Conservation (phyloP, 148 eudicot genomes). For the Euryodendron excelsum region DNA sequence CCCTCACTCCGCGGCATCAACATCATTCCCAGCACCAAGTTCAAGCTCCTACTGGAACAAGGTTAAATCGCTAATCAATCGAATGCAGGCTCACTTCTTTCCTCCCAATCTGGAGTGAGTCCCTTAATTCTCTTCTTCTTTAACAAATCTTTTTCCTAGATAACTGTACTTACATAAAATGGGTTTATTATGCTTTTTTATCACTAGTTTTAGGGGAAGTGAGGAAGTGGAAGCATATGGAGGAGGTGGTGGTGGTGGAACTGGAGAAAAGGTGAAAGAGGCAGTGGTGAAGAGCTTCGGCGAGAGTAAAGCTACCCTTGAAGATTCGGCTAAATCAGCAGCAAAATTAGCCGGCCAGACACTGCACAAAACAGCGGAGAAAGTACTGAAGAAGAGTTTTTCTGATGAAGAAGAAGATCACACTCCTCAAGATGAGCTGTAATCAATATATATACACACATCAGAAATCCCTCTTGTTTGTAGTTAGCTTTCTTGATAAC, state of each 20-base stretch:
- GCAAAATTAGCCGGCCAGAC: slow-evolving; percentile 28
- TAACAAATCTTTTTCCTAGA: not conserved
- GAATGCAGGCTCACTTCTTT: not conserved
- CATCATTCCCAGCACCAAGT: not conserved
- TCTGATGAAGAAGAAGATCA: too few relatives aligned
- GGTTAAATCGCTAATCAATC: not conserved
- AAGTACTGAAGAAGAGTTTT: slow-evolving; percentile 2
- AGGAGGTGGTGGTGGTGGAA: not conserved
- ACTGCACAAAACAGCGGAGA: slow-evolving; percentile 18
- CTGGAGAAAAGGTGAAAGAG: slow-evolving; percentile 23
- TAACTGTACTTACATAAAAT: not conserved
- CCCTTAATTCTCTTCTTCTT: not conserved
- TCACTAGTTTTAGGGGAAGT: not conserved
- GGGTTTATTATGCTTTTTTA: not conserved
- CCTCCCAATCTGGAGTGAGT: slow-evolving; percentile 8
- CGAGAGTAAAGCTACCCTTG: slow-evolving; percentile 23
- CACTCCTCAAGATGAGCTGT: too few relatives aligned
- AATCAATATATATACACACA: too few relatives aligned
- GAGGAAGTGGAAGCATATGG: not conserved
- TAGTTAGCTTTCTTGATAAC: too few relatives aligned
- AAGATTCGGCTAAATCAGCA: slow-evolving; percentile 32
- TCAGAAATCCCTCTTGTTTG: too few relatives aligned
- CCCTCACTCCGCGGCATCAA: not conserved
- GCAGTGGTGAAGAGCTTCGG: slow-evolving; percentile 35
- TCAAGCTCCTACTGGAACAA: not conserved